Conservation (phyloP, 768 basidiomycete genomes). For the Glaciozyma antarctica region DNA sequence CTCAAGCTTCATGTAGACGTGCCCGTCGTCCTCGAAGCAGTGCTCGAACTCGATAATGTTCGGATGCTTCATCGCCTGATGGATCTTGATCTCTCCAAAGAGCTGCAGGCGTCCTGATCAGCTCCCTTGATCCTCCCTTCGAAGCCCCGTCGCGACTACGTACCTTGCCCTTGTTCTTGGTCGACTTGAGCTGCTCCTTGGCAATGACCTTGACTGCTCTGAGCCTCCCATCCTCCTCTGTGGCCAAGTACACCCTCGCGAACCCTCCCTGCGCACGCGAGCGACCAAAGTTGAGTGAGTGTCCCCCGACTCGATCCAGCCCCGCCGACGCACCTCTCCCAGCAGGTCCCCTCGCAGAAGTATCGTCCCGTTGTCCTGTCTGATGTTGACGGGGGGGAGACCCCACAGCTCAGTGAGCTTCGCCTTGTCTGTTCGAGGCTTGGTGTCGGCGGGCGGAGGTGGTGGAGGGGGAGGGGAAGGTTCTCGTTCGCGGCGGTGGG, state of each 20-base stretch:
- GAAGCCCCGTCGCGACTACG: conserved; percentile 18
- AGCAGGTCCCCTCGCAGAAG: conserved; percentile 32
- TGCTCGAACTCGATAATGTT: conserved; percentile 88
- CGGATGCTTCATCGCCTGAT: conserved; percentile 77
- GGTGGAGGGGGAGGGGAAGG: neutral
- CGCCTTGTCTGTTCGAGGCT: conserved; percentile 13
- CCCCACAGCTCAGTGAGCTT: conserved; percentile 35
- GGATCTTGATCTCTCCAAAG: conserved; percentile 98
- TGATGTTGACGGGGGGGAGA: conserved; percentile 28
- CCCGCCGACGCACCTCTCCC: conserved; percentile 26
- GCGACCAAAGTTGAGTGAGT: neutral
- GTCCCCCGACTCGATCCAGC: neutral
- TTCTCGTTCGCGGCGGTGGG: no score
- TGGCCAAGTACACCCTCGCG: conserved; percentile 86
- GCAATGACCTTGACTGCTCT: conserved; percentile 90
- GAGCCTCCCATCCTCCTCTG: conserved; percentile 56
- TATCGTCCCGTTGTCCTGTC: conserved; percentile 13
- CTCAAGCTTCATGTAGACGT: conserved; percentile 96
- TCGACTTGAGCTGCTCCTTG: conserved; percentile 82
- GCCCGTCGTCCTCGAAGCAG: conserved; percentile 88
- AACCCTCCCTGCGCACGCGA: conserved; percentile 61
- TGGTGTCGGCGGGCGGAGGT: neutral
- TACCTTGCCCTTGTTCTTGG: conserved; percentile 95
- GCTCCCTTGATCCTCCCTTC: neutral
- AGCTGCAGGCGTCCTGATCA: conserved; percentile 49